Evolutionary conservation across 2,329 filamentous ascomycete genomes (phyloP), one percentile per base, ranked within the genome.

Genomic region (Colletotrichum sp.): DNA sequence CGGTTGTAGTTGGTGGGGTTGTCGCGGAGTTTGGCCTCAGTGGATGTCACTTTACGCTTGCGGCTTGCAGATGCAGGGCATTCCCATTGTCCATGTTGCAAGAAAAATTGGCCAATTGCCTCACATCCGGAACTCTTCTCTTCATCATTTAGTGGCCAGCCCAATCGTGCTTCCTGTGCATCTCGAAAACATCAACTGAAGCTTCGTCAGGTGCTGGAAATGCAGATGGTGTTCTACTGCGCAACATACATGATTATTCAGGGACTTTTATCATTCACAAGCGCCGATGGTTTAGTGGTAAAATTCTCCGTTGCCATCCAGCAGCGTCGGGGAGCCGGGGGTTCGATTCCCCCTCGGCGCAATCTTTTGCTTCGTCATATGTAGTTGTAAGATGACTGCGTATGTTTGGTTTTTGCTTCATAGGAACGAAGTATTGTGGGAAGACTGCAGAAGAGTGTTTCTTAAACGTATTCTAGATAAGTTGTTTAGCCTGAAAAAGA

Each of bases 271-370:
- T 0, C 12, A 64, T 13, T 15, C 13, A 65, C 2, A 27, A 64
- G 72, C 72, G 74, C 70, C 74, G 74, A 76, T 76, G 74, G 74
- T 76, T 76, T 76, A 76, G 74, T 76, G 74, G 73, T 75, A 75
- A 75, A 75, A 75, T 75, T 75, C 73, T 75, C 73, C 73, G 73
- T 75, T 75, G 73, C 70, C 73, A 75, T 27, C 3, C 5, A 73
- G 73, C 73, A 75, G 70, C 70, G 70, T 75, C 73, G 73, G 73
- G 73, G 70, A 75, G 73, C 73, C 73, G 73, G 73, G 69, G 73
- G 73, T 75, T 75, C 73, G 73, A 75, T 75, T 75, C 73, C 73
- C 73, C 73, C 73, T 75, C 73, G 73, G 70, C 73, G 73, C 73
- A 75, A 1, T 8, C 8, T 64, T 65, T 75, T 75, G 36, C 10